Evolutionary conservation across 345 rosid genomes (phyloP).

Genomic region (Acer yangbiense): DNA sequence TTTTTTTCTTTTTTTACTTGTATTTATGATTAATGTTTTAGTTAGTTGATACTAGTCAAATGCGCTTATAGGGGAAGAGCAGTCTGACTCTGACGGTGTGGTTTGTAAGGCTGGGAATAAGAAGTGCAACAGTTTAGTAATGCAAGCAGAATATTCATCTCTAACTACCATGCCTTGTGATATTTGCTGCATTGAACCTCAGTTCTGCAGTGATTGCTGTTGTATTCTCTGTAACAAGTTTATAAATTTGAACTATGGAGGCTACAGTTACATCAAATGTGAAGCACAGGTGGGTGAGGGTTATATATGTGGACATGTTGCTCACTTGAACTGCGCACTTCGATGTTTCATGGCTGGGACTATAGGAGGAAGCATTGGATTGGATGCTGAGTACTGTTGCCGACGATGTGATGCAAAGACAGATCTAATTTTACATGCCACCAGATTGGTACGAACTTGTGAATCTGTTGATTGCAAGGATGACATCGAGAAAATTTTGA

Average conservation of each 20-base stretch:
- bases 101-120: conserved; percentile 76
- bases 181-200: conserved; percentile 76
- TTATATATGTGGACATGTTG: conserved; percentile 71
- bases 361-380: conserved; percentile 79
- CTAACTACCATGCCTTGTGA: conserved; percentile 63
- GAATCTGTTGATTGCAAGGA: conserved; percentile 51
- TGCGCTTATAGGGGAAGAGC: conserved; percentile 27
- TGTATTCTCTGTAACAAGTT: conserved; percentile 82
- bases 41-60: neutral
- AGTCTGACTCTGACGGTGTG: conserved; percentile 39
- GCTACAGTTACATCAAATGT: conserved; percentile 73
- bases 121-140: conserved; percentile 51
- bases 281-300: conserved; percentile 57
- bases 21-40: neutral
- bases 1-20: neutral
- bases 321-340: conserved; percentile 88
- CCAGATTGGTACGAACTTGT: conserved; percentile 52
- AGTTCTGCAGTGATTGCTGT: conserved; percentile 78
- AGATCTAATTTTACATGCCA: conserved; percentile 68
- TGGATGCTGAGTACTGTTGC: conserved; percentile 87
- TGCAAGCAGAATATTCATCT: conserved; percentile 28
- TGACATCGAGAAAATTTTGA: conserved; percentile 61
- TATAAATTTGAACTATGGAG: conserved; percentile 46
- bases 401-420: conserved; percentile 78
- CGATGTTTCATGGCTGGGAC: conserved; percentile 85